These are phyloP conservation scores for Dentipellis sp. DNA, from an alignment of 768 basidiomycete species.

Conservation along the genomic window DNA sequence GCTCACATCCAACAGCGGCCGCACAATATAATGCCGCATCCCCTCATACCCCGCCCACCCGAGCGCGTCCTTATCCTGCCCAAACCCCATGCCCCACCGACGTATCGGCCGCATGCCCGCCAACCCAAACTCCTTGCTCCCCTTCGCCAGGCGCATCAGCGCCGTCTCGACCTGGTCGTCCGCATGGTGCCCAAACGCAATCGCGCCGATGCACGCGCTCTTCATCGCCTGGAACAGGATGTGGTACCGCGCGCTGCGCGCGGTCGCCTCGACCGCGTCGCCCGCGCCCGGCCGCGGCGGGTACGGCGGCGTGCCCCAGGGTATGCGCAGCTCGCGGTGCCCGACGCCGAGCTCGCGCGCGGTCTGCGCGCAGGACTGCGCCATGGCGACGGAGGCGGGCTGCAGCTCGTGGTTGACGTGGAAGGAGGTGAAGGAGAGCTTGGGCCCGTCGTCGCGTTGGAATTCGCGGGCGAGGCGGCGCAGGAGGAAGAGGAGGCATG, in stretches of 20 bases:
- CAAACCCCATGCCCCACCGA: constrained; percentile 71
- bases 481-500: constrained; percentile 66
- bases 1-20: constrained; percentile 56
- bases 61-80: constrained; percentile 20
- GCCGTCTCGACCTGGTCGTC: constrained; percentile 83
- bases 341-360: constrained; percentile 35
- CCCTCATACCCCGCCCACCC: constrained; percentile 43
- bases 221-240: constrained; percentile 41
- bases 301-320: constrained; percentile 50
- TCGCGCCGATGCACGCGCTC: constrained; percentile 23
- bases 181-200: constrained; percentile 70
- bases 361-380: constrained; percentile 31
- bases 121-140: constrained; percentile 46
- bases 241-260: constrained; percentile 51
- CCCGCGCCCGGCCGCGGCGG: constrained; percentile 31
- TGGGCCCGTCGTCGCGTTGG: neutral
- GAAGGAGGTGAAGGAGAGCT: constrained; percentile 37
- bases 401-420: constrained; percentile 70
- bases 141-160: constrained; percentile 55
- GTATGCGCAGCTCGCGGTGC: constrained; percentile 38
- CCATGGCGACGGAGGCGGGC: constrained; percentile 44
- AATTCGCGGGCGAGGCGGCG: constrained; percentile 18
- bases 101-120: constrained; percentile 61
- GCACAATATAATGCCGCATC: constrained; percentile 59
- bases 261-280: constrained; percentile 41